phyloP scores from a whole-genome alignment of 2,329 filamentous ascomycete genomes.

The Aspergillus uvarum region DNA sequence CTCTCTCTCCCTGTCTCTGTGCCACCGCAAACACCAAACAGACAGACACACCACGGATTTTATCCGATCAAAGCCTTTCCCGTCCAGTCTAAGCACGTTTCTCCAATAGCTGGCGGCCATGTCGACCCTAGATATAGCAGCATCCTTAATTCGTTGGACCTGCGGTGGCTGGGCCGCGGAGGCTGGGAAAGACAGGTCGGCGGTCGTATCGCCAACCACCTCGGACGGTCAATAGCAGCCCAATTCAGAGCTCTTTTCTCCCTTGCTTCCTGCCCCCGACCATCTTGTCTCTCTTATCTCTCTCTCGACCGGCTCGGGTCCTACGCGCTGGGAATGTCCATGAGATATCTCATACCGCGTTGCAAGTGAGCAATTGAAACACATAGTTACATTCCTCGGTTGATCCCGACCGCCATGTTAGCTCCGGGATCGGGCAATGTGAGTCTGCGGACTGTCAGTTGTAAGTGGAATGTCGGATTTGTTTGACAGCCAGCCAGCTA shows the following conservation, averaged over 20 bases:
- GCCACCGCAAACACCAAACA: background rate
- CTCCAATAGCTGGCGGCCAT: slow-evolving; percentile 14
- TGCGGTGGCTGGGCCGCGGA: slow-evolving; percentile 15
- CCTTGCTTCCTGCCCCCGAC: slow-evolving; percentile 4
- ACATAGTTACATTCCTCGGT: slow-evolving; percentile 20
- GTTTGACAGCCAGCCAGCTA: background rate
- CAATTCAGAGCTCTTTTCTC: slow-evolving; percentile 13
- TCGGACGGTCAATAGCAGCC: slow-evolving; percentile 9
- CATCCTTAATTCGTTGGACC: slow-evolving; percentile 1
- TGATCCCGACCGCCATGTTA: slow-evolving; percentile 27
- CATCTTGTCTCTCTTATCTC: slow-evolving; percentile 4
- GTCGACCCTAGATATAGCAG: background rate
- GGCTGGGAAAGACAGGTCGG: slow-evolving; percentile 12
- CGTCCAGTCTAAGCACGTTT: background rate
- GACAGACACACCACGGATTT: background rate
- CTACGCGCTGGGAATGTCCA: slow-evolving; percentile 20
- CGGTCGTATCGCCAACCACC: slow-evolving; percentile 6
- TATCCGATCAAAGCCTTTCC: background rate
- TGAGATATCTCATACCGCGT: slow-evolving; percentile 9
- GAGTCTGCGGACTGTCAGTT: slow-evolving; percentile 40
- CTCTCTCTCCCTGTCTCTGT: background rate
- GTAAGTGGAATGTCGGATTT: slow-evolving; percentile 27
- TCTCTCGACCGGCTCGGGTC: slow-evolving; percentile 5
- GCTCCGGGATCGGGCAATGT: slow-evolving; percentile 24
- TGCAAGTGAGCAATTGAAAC: slow-evolving; percentile 19